Evolutionary conservation across 2,329 filamentous ascomycete species (phyloP), one percentile per base, ranked within the genome.

Genomic region (Parafenestella ontariensis): DNA sequence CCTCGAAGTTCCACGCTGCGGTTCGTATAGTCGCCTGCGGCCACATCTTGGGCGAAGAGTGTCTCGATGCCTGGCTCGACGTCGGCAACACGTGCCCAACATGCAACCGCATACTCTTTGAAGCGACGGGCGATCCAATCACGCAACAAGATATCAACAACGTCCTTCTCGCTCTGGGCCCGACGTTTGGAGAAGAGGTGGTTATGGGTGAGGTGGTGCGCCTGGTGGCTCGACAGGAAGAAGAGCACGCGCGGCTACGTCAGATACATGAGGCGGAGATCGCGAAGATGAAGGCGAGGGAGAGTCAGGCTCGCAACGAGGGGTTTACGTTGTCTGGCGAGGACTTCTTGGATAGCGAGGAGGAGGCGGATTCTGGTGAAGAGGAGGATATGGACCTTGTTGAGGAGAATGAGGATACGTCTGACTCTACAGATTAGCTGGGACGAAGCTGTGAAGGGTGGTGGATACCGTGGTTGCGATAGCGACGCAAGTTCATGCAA

Each of bases 31-130:
- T 18, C 17, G 26, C 47, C 11, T 68, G 65, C 36, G 49, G 55
- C 26, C 65, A 69, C 44, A 23, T 65, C 17, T 26, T 67, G 15
- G 64, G 66, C 26, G 10, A 49, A 28, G 54, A 60, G 6, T 69
- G 64, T 52, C 54, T 67, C 4, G 9, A 23, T 15, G 52, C 53
- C 3, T 69, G 64, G 64, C 56, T 69, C 11, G 52, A 60, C 1
- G 46, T 53, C 3, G 51, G 66, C 15, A 54, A 62, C 46, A 52
- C 56, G 2, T 69, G 64, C n/a, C 37, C 37, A 9, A 57, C 41
- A 17, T 69, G 66, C 54, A 56, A 48, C 4, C 56, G 55, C 44
- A 44, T 58, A 7, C 54, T 69, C 6, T 67, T 63, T 36, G 48
- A 65, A 11, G 20, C 43, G 4, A 37, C 28, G 7, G 18, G 10